These are phyloP conservation scores for Knoxdaviesia capensis DNA, from an alignment of 2,329 filamentous ascomycete genomes.

Conservation along the genomic window DNA sequence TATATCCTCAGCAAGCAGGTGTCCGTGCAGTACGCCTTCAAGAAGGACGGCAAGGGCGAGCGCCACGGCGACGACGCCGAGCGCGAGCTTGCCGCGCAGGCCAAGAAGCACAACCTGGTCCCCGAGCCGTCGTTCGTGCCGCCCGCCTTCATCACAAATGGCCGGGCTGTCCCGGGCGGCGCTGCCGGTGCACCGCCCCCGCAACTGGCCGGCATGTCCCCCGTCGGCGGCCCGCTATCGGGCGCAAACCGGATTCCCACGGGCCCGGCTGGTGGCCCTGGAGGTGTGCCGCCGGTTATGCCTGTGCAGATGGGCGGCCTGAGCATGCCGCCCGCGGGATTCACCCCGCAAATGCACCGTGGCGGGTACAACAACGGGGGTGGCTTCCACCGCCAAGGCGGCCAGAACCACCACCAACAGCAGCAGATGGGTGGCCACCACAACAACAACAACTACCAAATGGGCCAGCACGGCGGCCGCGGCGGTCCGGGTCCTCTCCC, in stretches of 20 bases:
- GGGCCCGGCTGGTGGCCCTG: slow-evolving; percentile 8
- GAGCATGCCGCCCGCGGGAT: slow-evolving; percentile 16
- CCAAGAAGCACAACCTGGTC: slow-evolving; percentile 82
- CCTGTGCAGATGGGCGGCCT: slow-evolving; percentile 17
- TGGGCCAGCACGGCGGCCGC: slow-evolving; percentile 4
- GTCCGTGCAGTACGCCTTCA: slow-evolving; percentile 94
- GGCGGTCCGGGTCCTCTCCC: slow-evolving; percentile 17
- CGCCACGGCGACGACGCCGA: slow-evolving; percentile 89
- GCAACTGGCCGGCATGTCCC: slow-evolving; percentile 7
- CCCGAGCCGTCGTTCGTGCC: slow-evolving; percentile 60
- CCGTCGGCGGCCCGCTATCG: slow-evolving; percentile 7
- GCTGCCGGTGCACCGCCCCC: slow-evolving; percentile 7
- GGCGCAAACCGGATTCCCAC: slow-evolving; percentile 15
- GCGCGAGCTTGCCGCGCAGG: slow-evolving; percentile 74
- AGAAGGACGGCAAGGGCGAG: slow-evolving; percentile 96
- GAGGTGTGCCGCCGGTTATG: slow-evolving; percentile 10
- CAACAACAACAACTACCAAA: background rate
- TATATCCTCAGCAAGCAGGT: slow-evolving; percentile 96
- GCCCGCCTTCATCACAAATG: slow-evolving; percentile 35
- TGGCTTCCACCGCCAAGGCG: background rate
- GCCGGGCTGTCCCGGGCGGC: slow-evolving; percentile 5
- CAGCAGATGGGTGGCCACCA: background rate
- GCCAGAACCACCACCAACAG: background rate
- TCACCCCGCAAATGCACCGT: slow-evolving; percentile 12
- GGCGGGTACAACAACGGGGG: too few species aligned